Conservation (phyloP, 306 rosid species). For the Lotus japonicus region DNA sequence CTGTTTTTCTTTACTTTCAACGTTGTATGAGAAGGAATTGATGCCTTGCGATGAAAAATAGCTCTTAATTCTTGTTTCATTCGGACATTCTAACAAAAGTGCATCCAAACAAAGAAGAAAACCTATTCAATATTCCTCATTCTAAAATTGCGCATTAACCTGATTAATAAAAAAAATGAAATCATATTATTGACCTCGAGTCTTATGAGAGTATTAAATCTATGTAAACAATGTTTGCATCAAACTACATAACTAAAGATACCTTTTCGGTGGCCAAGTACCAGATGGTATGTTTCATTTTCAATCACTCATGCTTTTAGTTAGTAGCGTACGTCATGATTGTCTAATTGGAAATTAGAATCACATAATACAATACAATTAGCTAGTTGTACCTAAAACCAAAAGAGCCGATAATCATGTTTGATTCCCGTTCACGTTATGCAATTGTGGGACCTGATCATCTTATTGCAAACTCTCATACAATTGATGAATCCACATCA, state of each 20-base stretch:
- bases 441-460: slow-evolving; percentile 11
- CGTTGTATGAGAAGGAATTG: background rate
- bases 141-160: background rate
- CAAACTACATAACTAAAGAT: too few relatives aligned
- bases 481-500: background rate
- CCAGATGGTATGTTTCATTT: slow-evolving; percentile 15
- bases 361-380: background rate
- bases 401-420: background rate
- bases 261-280: background rate
- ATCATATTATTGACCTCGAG: too few relatives aligned
- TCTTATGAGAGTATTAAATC: too few relatives aligned
- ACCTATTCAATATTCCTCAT: background rate
- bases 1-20: too few relatives aligned
- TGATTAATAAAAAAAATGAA: background rate
- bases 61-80: background rate
- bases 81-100: background rate
- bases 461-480: background rate
- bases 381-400: background rate
- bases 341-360: slow-evolving; percentile 6
- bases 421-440: slow-evolving; percentile 16
- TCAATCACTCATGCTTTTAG: slow-evolving; percentile 18
- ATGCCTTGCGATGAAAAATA: slow-evolving; percentile 19
- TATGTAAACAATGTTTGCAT: too few relatives aligned
- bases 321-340: background rate
- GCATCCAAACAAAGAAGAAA: slow-evolving; percentile 5